Base-by-base conservation (phyloP, 179 eudicot genomes). In the Amaranthus tricolor region DNA sequence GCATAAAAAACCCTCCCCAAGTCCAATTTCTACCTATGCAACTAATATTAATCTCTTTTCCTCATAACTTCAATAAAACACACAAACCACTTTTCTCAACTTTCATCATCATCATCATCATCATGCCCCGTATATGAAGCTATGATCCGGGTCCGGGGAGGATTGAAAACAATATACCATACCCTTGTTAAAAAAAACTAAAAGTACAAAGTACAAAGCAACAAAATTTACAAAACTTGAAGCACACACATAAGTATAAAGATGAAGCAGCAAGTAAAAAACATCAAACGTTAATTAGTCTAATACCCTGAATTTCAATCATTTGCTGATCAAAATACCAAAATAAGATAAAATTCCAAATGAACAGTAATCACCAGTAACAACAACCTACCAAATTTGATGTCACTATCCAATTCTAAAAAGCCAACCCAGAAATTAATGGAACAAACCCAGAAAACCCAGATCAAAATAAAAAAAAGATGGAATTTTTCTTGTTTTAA, bases 381-480 rank as follows among this genome's bases (percentile, higher is more conserved):
- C 63, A 49, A 14, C 0, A 48, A 72, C 44, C 17, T 20, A 49
- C 66, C 64, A 59, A 60, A 48, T 12, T 7, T 47, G 47, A 65
- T 44, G 17, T 51, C 10, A 6, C 72, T 21, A 6, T 4, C 20
- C 54, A 21, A 11, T 31, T 53, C 73, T 53, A 53, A 13, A 20
- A 69, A 15, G 48, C 21, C 44, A n/a, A 40, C 66, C 79, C 47
- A 53, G 15, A 64, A 45, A 55, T n/a, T 3, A 0, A 9, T 55
- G 21, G 64, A 3, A 4, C 19, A 73, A 53, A 53, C 40, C 56
- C 68, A 72, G 70, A 54, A 53, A 62, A 10, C 79, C 69, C 74
- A 70, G 71, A 77, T 77, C 67, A 72, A 72, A 64, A 57, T 5
- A 13, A 59, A 9, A 65, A 10, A 65, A 70, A 77, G 66, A 77